Evolutionary conservation across 2,329 filamentous ascomycete genomes (phyloP).

Genomic region (Calonectria montana): DNA sequence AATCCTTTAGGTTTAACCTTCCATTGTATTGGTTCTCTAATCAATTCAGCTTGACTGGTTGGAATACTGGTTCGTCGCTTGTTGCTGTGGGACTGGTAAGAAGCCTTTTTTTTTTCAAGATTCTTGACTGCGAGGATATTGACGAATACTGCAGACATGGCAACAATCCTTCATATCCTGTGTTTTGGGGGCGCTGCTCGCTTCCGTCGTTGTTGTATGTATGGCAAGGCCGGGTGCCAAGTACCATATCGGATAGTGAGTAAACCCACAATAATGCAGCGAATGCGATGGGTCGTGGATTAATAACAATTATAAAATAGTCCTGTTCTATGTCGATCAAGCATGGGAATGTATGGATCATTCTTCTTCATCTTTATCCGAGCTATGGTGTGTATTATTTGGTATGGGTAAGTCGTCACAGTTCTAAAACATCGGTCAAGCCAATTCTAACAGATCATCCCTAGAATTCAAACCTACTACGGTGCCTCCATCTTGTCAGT

Average conservation of each 20-base stretch:
- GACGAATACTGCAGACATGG: background rate
- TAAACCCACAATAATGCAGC: background rate
- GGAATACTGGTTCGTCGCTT: conserved; percentile 44
- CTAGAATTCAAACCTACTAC: conserved; percentile 13
- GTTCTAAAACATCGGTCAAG: background rate
- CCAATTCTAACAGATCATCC: background rate
- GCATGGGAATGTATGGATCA: conserved; percentile 48
- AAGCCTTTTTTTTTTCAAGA: too few species aligned
- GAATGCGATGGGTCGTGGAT: background rate
- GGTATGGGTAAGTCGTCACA: conserved; percentile 32
- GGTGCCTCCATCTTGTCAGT: conserved; percentile 28
- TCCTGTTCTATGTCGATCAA: conserved; percentile 25
- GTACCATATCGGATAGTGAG: background rate
- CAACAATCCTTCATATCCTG: conserved; percentile 1
- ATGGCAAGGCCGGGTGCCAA: background rate
- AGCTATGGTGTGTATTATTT: conserved; percentile 46
- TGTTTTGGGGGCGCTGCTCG: background rate
- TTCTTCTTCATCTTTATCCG: conserved; percentile 49
- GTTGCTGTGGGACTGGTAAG: conserved; percentile 41
- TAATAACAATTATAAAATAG: background rate
- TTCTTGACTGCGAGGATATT: accelerated
- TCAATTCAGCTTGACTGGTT: conserved; percentile 42
- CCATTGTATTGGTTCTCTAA: conserved; percentile 45
- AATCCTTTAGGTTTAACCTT: conserved; percentile 28
- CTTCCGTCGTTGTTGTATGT: background rate